phyloP scores from a whole-genome alignment of 768 basidiomycete genomes.

The Russula olivacea region DNA sequence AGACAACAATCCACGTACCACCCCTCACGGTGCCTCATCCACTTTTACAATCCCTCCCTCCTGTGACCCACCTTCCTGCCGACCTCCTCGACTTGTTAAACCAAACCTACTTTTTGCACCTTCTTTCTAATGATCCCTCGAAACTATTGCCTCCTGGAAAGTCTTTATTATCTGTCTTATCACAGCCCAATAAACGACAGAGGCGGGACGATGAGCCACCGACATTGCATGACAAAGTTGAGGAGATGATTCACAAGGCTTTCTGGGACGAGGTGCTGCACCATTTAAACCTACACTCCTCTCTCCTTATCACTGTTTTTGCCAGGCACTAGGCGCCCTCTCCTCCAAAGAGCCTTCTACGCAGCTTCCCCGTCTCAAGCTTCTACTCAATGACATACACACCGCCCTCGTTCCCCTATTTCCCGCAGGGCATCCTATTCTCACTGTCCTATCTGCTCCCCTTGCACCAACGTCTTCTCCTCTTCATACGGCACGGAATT shows the following conservation, averaged over 20 bases:
- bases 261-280: constrained; percentile 67
- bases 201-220: constrained; percentile 26
- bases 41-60: constrained; percentile 25
- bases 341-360: constrained; percentile 52
- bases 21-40: constrained; percentile 17
- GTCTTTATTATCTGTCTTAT: constrained; percentile 61
- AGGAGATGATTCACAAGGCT: constrained; percentile 48
- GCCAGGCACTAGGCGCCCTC: constrained; percentile 50
- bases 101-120: constrained; percentile 58
- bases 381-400: constrained; percentile 49
- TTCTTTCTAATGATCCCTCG: constrained; percentile 57
- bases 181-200: constrained; percentile 26
- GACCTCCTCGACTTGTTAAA: constrained; percentile 55
- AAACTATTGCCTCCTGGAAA: constrained; percentile 66
- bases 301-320: constrained; percentile 6
- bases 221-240: constrained; percentile 44
- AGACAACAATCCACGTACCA: constrained; percentile 3
- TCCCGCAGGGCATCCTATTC: constrained; percentile 45
- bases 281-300: constrained; percentile 5
- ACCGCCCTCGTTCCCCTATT: constrained; percentile 51
- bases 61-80: constrained; percentile 38
- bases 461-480: constrained; percentile 65
- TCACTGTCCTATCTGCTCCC: constrained; percentile 50
- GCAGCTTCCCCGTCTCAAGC: constrained; percentile 54
- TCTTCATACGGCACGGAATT: constrained; percentile 47